Percentiles rank a stretch among this genome's conserved stretches.
Conservation (phyloP, 176 grass and related monocot genomes). For the Puccinellia tenuiflora region DNA sequence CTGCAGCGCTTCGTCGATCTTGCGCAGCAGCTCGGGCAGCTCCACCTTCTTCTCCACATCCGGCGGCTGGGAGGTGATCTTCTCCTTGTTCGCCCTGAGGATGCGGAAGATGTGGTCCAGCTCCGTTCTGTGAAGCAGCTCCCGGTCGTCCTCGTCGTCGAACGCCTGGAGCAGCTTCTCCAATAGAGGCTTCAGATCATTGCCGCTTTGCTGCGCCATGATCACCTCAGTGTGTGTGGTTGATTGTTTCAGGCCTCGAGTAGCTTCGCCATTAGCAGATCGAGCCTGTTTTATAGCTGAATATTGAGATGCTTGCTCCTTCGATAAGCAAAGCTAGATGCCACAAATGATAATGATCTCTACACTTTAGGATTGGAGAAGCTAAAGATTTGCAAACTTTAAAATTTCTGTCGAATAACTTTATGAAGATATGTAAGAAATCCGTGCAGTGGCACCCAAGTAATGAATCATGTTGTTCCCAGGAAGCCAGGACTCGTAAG, state of each 20-base stretch:
- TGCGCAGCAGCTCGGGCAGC: not conserved
- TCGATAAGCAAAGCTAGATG: slow-evolving; percentile 32
- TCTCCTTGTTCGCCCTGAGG: not conserved
- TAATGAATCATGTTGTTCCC: not conserved
- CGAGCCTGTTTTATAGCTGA: not conserved
- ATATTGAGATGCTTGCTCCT: slow-evolving; percentile 29
- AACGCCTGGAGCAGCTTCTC: not conserved
- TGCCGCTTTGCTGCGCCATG: not conserved
- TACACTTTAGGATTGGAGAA: not conserved
- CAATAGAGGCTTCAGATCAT: not conserved
- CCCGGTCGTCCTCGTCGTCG: not conserved
- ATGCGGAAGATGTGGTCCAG: not conserved
- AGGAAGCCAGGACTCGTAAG: not conserved
- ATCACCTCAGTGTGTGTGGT: not conserved
- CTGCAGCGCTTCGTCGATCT: not conserved
- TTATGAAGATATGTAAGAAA: not conserved
- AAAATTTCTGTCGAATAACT: not conserved
- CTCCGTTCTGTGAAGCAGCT: not conserved
- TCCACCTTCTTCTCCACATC: not conserved
- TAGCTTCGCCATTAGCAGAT: not conserved
- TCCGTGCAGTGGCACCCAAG: not conserved
- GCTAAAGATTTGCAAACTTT: not conserved
- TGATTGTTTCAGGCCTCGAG: not conserved
- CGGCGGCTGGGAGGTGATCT: not conserved
- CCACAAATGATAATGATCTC: not conserved